phyloP scores from a whole-genome alignment of 2,329 filamentous ascomycete genomes.

The Pyrenochaeta sp. region DNA sequence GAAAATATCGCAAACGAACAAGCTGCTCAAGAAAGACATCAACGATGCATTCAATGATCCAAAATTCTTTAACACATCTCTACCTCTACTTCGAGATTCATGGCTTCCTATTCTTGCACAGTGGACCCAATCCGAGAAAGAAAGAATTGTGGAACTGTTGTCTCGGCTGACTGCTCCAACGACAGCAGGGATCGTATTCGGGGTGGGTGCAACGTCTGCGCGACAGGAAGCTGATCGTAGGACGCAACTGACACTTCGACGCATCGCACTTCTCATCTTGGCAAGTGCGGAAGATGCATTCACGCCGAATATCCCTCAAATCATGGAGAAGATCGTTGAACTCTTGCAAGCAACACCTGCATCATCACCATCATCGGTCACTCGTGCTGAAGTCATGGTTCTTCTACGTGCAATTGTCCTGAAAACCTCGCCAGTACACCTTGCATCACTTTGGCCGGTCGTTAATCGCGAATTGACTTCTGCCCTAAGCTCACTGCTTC shows the following conservation, averaged over 20 bases:
- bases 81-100: conserved; percentile 70
- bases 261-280: conserved; percentile 80
- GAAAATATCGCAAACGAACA: conserved; percentile 79
- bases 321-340: conserved; percentile 87
- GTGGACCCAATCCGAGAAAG: conserved; percentile 86
- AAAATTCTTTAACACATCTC: conserved; percentile 78
- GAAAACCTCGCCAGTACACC: conserved; percentile 77
- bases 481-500: conserved; percentile 76
- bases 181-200: conserved; percentile 95
- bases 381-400: conserved; percentile 88
- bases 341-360: conserved; percentile 82
- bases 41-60: conserved; percentile 90
- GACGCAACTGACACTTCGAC: conserved; percentile 86
- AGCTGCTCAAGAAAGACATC: conserved; percentile 92
- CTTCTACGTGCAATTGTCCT: conserved; percentile 82
- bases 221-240: conserved; percentile 93
- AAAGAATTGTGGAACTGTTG: conserved; percentile 82
- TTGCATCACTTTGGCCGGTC: conserved; percentile 88
- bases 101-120: conserved; percentile 88
- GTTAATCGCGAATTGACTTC: conserved; percentile 86
- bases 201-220: conserved; percentile 94
- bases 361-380: conserved; percentile 90
- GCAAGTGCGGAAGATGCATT: conserved; percentile 81
- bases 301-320: conserved; percentile 73
- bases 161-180: conserved; percentile 82